Base-by-base conservation (phyloP, 257 asterid species). In the Parsonsia alboflavescens region DNA sequence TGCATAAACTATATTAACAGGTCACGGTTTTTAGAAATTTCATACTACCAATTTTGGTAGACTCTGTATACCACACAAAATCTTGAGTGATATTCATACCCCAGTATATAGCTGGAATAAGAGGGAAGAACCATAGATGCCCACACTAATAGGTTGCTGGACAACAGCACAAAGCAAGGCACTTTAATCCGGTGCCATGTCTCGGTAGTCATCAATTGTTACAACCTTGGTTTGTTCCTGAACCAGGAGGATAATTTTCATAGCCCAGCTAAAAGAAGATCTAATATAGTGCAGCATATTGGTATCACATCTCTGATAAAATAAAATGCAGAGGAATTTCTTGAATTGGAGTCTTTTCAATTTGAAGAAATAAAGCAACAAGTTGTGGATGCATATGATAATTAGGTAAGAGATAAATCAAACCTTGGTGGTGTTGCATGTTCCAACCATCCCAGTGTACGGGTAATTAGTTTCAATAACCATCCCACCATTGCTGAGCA, bases 61-160 rank as follows among this genome's bases (percentile, higher is more conserved):
- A 17, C 15, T 33, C 28, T 33, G 3, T 33, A 1, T 39, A 46
- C 30, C 13, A 24, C 16, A 30, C 59, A 45, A 2, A 8, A 1
- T n/a, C 21, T 42, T 22, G 22, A 36, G 6, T 28, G n/a, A 24
- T 28, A 19, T 36, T 69, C 75, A 45, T 75, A 83, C 87, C 80
- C 80, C 83, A 1, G 68, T 58, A 49, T 84, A 84, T 3, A 84
- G 80, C 57, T 84, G 87, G 70, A 84, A 78, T 76, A 80, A 85
- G 13, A 64, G 50, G 11, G 81, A 41, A 46, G 84, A 78, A 50
- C 80, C 87, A 17, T 67, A 68, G 1, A 81, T 80, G 53, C 80
- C 80, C 26, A 78, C 85, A 48, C 87, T 78, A 50, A 84, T 48
- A 36, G 82, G 87, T 49, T 84, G 83, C 26, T 79, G 49, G 54